Conservation (phyloP, 2,329 filamentous ascomycete genomes). For the Diplodia sapinea region DNA sequence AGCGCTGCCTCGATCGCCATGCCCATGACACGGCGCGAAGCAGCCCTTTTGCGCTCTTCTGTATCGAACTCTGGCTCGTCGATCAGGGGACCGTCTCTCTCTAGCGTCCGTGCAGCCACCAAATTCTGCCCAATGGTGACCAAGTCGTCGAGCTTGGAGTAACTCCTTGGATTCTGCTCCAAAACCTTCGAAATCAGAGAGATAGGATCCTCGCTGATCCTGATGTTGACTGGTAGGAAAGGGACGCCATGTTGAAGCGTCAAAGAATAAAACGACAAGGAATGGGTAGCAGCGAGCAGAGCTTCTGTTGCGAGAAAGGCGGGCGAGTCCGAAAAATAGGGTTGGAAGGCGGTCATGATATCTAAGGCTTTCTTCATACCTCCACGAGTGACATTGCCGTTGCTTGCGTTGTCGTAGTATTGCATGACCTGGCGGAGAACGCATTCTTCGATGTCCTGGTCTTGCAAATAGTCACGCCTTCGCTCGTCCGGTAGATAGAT, state of each 20-base stretch:
- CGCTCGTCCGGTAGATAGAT: conserved; percentile 65
- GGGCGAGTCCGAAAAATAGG: conserved; percentile 60
- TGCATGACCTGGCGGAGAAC: conserved; percentile 66
- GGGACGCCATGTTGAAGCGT: conserved; percentile 80
- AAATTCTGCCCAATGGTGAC: conserved; percentile 72
- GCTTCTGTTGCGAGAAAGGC: conserved; percentile 65
- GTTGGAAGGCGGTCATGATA: conserved; percentile 70
- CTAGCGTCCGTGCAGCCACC: conserved; percentile 61
- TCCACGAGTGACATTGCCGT: conserved; percentile 76
- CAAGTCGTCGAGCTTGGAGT: conserved; percentile 76
- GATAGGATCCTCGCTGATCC: conserved; percentile 77
- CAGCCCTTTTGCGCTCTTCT: conserved; percentile 46
- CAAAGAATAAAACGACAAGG: conserved; percentile 75
- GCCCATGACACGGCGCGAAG: conserved; percentile 72
- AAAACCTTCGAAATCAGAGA: conserved; percentile 74
- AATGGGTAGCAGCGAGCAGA: conserved; percentile 74
- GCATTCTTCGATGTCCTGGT: conserved; percentile 64
- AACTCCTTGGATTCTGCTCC: conserved; percentile 75
- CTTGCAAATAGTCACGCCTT: conserved; percentile 56
- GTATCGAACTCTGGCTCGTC: conserved; percentile 30
- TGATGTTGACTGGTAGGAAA: conserved; percentile 77
- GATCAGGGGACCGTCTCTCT: conserved; percentile 36
- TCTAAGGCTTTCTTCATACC: conserved; percentile 79
- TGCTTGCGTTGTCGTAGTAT: conserved; percentile 81
- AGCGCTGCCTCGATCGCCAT: conserved; percentile 83